Conservation (phyloP, 2,329 filamentous ascomycete genomes). For the Phaeomoniella chlamydospora region DNA sequence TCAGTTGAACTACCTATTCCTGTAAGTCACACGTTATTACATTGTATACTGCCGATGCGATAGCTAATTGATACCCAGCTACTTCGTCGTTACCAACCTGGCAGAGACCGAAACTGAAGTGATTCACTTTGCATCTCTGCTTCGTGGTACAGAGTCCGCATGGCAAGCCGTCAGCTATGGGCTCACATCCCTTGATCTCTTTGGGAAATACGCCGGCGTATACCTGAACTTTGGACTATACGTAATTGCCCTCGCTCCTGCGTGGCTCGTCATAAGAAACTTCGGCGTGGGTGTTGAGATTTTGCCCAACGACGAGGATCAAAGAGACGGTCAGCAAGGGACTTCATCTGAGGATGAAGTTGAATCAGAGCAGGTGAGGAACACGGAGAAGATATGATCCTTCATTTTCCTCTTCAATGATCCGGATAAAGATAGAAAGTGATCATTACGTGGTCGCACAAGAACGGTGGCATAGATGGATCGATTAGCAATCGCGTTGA, state of each 20-base stretch:
- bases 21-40: constrained; percentile 40
- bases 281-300: constrained; percentile 32
- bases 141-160: constrained; percentile 57
- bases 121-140: constrained; percentile 51
- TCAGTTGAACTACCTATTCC: constrained; percentile 59
- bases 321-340: too few relatives aligned
- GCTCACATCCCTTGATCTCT: constrained; percentile 43
- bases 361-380: too few relatives aligned
- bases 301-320: too few relatives aligned
- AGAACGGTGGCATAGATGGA: too few relatives aligned
- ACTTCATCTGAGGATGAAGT: too few relatives aligned
- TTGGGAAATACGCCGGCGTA: constrained; percentile 50
- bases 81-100: constrained; percentile 56
- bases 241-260: constrained; percentile 48
- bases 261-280: constrained; percentile 50
- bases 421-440: too few relatives aligned
- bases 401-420: too few relatives aligned
- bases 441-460: too few relatives aligned
- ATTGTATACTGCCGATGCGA: too few relatives aligned
- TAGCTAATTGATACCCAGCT: constrained; percentile 30
- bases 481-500: too few relatives aligned
- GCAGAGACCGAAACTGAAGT: constrained; percentile 48
- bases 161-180: constrained; percentile 63
- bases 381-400: too few relatives aligned
- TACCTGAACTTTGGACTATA: constrained; percentile 60